A percentile compares a stretch with the other conserved stretches of the same genome.
Evolutionary conservation across 441 rosid species (phyloP).

Genomic region (Populus hybrid): DNA sequence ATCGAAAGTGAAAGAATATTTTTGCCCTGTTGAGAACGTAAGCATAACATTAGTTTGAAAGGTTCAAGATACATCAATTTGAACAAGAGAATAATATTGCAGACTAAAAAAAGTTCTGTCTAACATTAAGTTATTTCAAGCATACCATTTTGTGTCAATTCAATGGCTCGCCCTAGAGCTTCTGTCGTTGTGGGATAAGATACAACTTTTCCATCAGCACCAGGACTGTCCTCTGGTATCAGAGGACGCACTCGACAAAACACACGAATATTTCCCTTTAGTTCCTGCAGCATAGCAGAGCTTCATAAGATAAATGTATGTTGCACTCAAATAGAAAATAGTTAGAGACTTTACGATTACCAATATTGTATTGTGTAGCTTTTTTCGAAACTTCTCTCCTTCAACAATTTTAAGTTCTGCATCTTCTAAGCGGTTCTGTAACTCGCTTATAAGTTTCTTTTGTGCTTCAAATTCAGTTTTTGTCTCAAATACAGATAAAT

Average conservation of each 20-base stretch:
- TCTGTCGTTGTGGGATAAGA: constrained; percentile 75
- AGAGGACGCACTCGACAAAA: constrained; percentile 96
- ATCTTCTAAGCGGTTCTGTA: constrained; percentile 67
- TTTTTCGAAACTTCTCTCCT: constrained; percentile 84
- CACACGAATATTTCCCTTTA: constrained; percentile 95
- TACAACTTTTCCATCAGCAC: constrained; percentile 46
- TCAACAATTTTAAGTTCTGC: constrained; percentile 62
- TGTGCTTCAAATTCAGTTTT: constrained; percentile 64
- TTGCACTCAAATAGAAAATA: neutral
- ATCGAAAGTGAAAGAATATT: too few species aligned
- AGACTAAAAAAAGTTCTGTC: neutral
- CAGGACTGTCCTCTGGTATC: constrained; percentile 65
- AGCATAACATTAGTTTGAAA: constrained; percentile 3
- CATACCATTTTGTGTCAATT: constrained; percentile 82
- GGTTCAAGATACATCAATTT: neutral
- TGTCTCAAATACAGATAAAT: constrained; percentile 57
- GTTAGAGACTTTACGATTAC: constrained; percentile 33
- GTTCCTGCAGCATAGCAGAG: constrained; percentile 49
- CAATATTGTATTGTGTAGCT: constrained; percentile 87
- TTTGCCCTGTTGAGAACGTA: neutral
- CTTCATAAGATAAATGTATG: neutral
- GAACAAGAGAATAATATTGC: neutral
- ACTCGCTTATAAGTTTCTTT: constrained; percentile 36
- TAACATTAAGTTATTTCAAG: constrained; percentile 5
- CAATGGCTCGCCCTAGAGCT: constrained; percentile 73